These are phyloP conservation scores for Pseudogymnoascus sp. DNA, from an alignment of 2,329 filamentous ascomycete genomes.

Conservation along the genomic window DNA sequence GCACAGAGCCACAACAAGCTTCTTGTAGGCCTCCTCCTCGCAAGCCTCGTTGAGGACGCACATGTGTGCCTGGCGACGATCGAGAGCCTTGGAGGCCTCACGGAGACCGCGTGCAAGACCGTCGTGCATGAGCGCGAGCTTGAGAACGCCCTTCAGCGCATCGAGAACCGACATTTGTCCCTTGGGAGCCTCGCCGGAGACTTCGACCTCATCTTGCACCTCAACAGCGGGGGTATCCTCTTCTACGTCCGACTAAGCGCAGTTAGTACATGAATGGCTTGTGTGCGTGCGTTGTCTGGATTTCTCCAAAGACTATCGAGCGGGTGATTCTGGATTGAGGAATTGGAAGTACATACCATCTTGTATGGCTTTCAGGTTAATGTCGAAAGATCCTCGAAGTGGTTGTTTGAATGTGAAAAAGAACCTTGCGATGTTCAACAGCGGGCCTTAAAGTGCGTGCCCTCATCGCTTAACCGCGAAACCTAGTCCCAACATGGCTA, in stretches of 20 bases:
- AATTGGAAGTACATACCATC: constrained; percentile 44
- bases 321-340: constrained; percentile 2
- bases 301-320: constrained; percentile 7
- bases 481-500: background rate
- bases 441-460: constrained; percentile 9
- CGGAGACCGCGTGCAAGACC: constrained; percentile 97
- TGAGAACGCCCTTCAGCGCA: constrained; percentile 97
- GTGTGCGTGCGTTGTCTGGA: background rate
- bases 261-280: constrained; percentile 8
- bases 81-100: constrained; percentile 97
- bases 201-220: constrained; percentile 83
- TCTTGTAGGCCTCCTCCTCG: constrained; percentile 99
- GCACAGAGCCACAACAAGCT: constrained; percentile 97
- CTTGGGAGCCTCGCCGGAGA: constrained; percentile 75
- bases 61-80: constrained; percentile 98
- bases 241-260: constrained; percentile 96
- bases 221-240: constrained; percentile 86
- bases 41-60: constrained; percentile 99
- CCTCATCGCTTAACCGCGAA: constrained; percentile 2
- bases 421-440: constrained; percentile 10
- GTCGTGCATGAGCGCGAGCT: constrained; percentile 98
- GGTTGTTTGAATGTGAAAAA: constrained; percentile 20
- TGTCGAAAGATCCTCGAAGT: constrained; percentile 66
- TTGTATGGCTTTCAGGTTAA: constrained; percentile 44
- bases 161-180: constrained; percentile 97